Percentiles rank a stretch among this genome's conserved stretches.
Evolutionary conservation across 2,329 filamentous ascomycete genomes (phyloP).

Genomic region (Chaetomium strumarium): DNA sequence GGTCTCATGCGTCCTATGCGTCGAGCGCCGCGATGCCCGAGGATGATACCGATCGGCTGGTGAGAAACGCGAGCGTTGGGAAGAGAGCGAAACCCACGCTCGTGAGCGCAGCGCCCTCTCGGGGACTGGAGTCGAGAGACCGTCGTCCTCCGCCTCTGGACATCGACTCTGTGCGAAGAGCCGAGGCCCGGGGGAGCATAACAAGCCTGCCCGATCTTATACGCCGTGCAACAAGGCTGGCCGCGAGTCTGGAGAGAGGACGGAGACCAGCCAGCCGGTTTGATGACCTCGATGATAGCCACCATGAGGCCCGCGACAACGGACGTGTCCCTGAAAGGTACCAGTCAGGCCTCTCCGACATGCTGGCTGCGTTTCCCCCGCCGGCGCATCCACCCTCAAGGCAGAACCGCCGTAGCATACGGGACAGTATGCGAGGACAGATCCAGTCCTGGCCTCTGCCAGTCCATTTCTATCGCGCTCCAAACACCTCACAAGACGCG

Average conservation of each 20-base stretch:
- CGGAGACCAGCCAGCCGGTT: slow-evolving; percentile 56
- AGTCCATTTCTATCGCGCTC: slow-evolving; percentile 26
- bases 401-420: slow-evolving; percentile 33
- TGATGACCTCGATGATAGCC: slow-evolving; percentile 47
- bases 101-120: slow-evolving; percentile 37
- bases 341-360: slow-evolving; percentile 54
- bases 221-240: slow-evolving; percentile 75
- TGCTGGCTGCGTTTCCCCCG: slow-evolving; percentile 60
- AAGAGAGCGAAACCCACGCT: slow-evolving; percentile 54
- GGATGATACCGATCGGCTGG: slow-evolving; percentile 47
- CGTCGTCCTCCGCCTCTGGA: slow-evolving; percentile 66
- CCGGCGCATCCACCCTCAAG: slow-evolving; percentile 45
- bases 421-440: slow-evolving; percentile 43
- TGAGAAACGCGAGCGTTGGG: slow-evolving; percentile 56
- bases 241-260: slow-evolving; percentile 81
- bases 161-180: slow-evolving; percentile 73
- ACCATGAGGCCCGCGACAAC: slow-evolving; percentile 38
- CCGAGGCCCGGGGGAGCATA: slow-evolving; percentile 79
- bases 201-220: slow-evolving; percentile 93
- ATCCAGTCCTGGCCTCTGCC: slow-evolving; percentile 48
- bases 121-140: slow-evolving; percentile 26
- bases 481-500: slow-evolving; percentile 19
- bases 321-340: slow-evolving; percentile 36
- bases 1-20: slow-evolving; percentile 59
- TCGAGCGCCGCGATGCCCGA: slow-evolving; percentile 69